Conservation (phyloP, 257 asterid genomes). For the Nicotiana noctiflora region DNA sequence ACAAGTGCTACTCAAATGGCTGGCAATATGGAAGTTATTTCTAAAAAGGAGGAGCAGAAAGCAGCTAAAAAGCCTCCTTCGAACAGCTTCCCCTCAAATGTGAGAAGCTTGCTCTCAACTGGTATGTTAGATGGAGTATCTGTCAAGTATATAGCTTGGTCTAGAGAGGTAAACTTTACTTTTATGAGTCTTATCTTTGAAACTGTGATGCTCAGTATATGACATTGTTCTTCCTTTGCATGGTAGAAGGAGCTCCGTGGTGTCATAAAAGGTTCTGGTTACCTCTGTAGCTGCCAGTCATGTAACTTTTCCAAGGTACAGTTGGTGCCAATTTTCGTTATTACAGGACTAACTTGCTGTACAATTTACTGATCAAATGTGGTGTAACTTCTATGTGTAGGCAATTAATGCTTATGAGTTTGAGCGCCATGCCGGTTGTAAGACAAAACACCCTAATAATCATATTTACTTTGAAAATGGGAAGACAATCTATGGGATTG, state of each 20-base stretch:
- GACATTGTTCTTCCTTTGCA: constrained; percentile 5
- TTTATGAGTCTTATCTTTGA: not conserved
- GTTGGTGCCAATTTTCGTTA: not conserved
- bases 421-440: constrained; percentile 37
- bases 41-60: constrained; percentile 19
- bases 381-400: constrained; percentile 11
- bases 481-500: constrained; percentile 30
- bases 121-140: constrained; percentile 27
- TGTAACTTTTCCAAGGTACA: constrained; percentile 28
- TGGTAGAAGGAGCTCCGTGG: constrained; percentile 29
- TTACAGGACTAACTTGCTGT: not conserved
- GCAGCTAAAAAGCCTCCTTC: constrained; percentile 16
- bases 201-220: not conserved
- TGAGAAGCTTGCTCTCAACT: constrained; percentile 26
- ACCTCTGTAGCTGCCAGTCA: constrained; percentile 29
- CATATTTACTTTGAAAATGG: constrained; percentile 36
- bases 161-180: constrained; percentile 17
- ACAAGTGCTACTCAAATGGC: constrained; percentile 8
- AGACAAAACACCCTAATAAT: constrained; percentile 32
- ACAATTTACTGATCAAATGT: not conserved
- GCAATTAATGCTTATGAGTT: constrained; percentile 34
- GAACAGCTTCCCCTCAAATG: constrained; percentile 27
- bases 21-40: constrained; percentile 2
- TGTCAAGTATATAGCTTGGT: constrained; percentile 27
- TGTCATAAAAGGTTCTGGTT: constrained; percentile 27